Conservation (phyloP, 108 stramenopile genomes). For the Hondaea fermentalgiana region DNA sequence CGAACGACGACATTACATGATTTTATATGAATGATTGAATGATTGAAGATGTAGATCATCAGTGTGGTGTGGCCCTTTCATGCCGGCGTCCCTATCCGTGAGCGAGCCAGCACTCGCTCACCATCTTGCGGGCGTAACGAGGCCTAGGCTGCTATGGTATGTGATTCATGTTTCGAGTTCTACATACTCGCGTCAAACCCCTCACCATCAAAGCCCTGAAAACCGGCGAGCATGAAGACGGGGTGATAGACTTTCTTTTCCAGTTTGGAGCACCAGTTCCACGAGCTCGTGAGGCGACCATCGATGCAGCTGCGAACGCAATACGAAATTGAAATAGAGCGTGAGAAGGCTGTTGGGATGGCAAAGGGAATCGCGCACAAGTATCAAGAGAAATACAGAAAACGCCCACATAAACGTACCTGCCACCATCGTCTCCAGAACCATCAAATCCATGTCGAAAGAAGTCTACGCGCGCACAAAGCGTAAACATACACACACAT, state of each 20-base stretch:
- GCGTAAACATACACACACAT: too few species aligned
- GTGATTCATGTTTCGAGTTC: not conserved
- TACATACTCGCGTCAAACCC: not conserved
- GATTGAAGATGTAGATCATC: too few species aligned
- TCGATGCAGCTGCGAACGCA: conserved; percentile 57
- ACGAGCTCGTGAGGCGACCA: conserved; percentile 67
- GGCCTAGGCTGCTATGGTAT: not conserved
- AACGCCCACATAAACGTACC: too few species aligned
- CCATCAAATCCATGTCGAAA: conserved; percentile 81
- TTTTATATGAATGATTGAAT: too few species aligned
- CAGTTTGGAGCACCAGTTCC: conserved; percentile 74
- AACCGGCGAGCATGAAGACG: conserved; percentile 66
- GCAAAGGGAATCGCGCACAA: too few species aligned
- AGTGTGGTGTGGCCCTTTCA: too few species aligned
- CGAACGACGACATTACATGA: too few species aligned
- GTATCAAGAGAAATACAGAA: too few species aligned
- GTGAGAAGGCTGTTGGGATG: too few species aligned
- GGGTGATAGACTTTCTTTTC: conserved; percentile 67
- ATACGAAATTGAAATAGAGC: too few species aligned
- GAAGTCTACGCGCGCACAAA: conserved; percentile 40
- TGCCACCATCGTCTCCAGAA: conserved; percentile 70
- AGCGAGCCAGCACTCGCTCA: not conserved
- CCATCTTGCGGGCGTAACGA: not conserved
- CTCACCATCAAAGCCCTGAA: conserved; percentile 75
- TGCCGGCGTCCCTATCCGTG: too few species aligned